Conservation (phyloP, 192 early-diverging fungal species). For the Coemansia furcata region DNA sequence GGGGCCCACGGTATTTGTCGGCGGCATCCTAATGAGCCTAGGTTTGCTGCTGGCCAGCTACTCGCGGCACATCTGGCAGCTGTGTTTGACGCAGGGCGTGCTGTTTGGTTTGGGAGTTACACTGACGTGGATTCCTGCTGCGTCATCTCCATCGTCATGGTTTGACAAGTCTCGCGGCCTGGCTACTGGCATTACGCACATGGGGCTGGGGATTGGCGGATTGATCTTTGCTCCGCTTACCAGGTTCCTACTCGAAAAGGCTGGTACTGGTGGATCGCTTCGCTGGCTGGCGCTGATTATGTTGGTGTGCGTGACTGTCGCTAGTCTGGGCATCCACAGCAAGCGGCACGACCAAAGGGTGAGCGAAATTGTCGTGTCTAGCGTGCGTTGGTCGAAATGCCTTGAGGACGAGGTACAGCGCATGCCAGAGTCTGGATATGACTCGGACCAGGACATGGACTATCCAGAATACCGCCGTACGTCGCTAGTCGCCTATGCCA, state of each 20-base stretch:
- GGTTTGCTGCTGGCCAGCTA: conserved; percentile 63
- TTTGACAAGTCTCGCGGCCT: conserved; percentile 59
- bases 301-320: conserved; percentile 31
- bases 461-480: conserved; percentile 16
- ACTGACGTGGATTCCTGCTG: conserved; percentile 60
- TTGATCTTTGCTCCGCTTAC: conserved; percentile 60
- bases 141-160: conserved; percentile 65
- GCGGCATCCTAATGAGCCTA: conserved; percentile 48
- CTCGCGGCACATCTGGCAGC: conserved; percentile 60
- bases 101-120: conserved; percentile 62
- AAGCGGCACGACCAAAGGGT: conserved; percentile 19
- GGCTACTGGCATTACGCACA: conserved; percentile 66
- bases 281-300: conserved; percentile 45
- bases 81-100: conserved; percentile 65
- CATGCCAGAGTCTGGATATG: conserved; percentile 15
- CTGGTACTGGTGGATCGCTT: conserved; percentile 39
- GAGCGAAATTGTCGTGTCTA: conserved; percentile 24
- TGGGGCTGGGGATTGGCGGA: conserved; percentile 66
- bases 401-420: conserved; percentile 19
- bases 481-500: not conserved
- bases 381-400: conserved; percentile 41
- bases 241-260: conserved; percentile 40
- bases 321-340: conserved; percentile 43
- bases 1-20: conserved; percentile 42
- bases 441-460: conserved; percentile 15